Base-by-base conservation (phyloP, 345 rosid genomes). In the Populus simonii region DNA sequence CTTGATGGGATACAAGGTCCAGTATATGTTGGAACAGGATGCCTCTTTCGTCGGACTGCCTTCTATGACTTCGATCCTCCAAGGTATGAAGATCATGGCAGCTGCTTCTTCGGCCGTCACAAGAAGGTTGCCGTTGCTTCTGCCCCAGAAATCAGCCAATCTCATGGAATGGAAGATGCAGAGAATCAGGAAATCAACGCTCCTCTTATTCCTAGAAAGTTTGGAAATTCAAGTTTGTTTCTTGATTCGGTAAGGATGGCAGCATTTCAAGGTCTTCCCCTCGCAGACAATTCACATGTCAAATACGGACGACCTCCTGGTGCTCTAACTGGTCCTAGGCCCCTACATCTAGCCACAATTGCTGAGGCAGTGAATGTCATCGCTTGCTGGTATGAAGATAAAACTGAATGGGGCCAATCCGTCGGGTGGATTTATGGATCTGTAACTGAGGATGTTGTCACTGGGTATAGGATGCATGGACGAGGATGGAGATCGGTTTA, bases 1-100 rank as follows among this genome's bases (percentile, higher is more conserved):
- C 90, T 94, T 9, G 98, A 94, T 76, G 97, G 97, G 25, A 16
- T 94, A 71, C 98, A 94, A 84, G 98, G 98, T 68, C 98, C 97
- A 1, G 85, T 89, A 31, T 94, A 94, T 79, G 94, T 92, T 9
- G 97, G 98, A 72, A 94, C 97, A 0, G 96, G 98, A 18, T 94
- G 98, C 83, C 88, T 94, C 25, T 94, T 94, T 73, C 94, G 97
- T 31, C 78, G 98, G 71, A 84, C 84, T 5, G 98, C 98, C 0
- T 87, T 94, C 18, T 94, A 94, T 66, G 93, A 93, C 33, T 90
- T 91, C 63, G 87, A 90, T 69, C 97, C 98, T 8, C 94, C 96
- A 69, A 73, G 15, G 47, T 67, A 66, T 1, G 22, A 79, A 57
- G 81, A 88, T 36, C 47, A 79, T 11, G 66, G 77, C n/a, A 39